Base-by-base conservation (phyloP, 495 filamentous ascomycete species). In the Eremomyces bilateralis region DNA sequence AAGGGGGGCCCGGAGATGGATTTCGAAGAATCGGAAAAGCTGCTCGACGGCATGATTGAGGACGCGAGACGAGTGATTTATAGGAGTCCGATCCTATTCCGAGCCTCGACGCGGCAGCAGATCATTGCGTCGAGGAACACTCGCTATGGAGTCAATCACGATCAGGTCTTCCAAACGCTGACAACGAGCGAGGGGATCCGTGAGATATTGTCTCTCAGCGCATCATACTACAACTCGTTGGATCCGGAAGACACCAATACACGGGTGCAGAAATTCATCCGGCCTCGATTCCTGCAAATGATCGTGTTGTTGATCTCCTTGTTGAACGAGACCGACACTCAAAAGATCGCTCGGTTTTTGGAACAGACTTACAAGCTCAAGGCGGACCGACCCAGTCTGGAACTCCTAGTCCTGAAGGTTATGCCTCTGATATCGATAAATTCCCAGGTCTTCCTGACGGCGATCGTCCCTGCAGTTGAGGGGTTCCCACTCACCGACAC, bases 221-320 rank as follows among this genome's bases (percentile, higher is more conserved):
- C 52, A n/a, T 36, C 49, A 8, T 54, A 52, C 34, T 56, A 41
- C 36, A 53, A 46, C n/a, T 45, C 54, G 4, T 38, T 56, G 19
- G 49, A 53, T 36, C 41, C 42, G 3, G 37, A 44, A 3, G 39
- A 37, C 19, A 38, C 34, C 11, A 32, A 37, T n/a, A 41, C 45
- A 13, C 17, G 18, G 4, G 49, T 40, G 15, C 54, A 56, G 28
- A 29, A 42, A 13, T 35, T 39, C n/a, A 49, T 56, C 20, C 44
- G 45, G 20, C 54, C 53, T 15, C 41, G 45, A 16, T 57, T 57
- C 35, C 43, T 56, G 10, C 54, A 57, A 34, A 56, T 56, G 53
- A 25, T 57, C 8, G 49, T 55, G 3, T 39, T 57, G 12, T 38
- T 57, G 10, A 39, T 57, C 2, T 51, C 53, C 5, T 35, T 57